These are phyloP conservation scores for Tulasnella calospora DNA, from an alignment of 768 basidiomycete species.

Conservation along the genomic window DNA sequence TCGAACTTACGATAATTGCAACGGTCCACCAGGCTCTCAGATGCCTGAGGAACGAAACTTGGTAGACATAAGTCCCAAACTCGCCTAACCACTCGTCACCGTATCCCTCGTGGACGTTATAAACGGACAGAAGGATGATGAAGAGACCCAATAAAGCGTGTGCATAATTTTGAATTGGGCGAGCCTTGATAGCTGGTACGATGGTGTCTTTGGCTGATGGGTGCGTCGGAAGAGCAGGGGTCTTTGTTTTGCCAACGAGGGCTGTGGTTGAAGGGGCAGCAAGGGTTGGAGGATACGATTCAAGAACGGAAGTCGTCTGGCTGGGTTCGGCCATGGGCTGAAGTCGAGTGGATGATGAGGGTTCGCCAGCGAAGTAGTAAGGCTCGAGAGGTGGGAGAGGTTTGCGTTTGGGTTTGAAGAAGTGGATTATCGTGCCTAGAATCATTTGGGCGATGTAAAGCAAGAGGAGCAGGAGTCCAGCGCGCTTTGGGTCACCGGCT, in stretches of 20 bases:
- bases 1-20: slow-evolving; percentile 21
- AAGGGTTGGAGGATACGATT: background rate
- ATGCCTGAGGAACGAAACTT: background rate
- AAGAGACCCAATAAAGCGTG: slow-evolving; percentile 49
- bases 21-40: slow-evolving; percentile 16
- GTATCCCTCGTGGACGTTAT: slow-evolving; percentile 31
- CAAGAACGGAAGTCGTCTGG: background rate
- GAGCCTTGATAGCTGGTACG: slow-evolving; percentile 19
- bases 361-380: background rate
- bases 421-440: slow-evolving; percentile 52
- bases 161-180: slow-evolving; percentile 45
- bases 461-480: slow-evolving; percentile 50
- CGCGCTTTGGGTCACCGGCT: slow-evolving; percentile 39
- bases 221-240: background rate
- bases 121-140: slow-evolving; percentile 52
- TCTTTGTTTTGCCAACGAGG: background rate
- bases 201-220: background rate
- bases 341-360: background rate
- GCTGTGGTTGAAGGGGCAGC: background rate
- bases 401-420: slow-evolving; percentile 40
- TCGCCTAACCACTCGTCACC: slow-evolving; percentile 22
- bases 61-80: background rate
- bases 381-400: background rate
- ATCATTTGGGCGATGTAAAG: slow-evolving; percentile 51
- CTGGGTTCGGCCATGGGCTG: background rate